These are phyloP conservation scores for Batrachochytrium dendrobatidis DNA, from an alignment of 371 early-diverging fungal species.

Conservation along the genomic window DNA sequence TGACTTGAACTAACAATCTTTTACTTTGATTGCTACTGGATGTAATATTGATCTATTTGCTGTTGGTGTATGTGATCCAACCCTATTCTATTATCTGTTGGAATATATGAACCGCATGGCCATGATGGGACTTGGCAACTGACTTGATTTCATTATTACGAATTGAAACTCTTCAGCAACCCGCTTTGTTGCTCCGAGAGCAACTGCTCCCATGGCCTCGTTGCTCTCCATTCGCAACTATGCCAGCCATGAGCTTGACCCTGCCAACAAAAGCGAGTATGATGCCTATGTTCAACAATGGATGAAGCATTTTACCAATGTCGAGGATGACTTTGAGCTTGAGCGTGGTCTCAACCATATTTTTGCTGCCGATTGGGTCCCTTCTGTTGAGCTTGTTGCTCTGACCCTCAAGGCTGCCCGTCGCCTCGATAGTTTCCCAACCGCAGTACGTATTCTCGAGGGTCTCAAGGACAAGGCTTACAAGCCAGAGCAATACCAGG, in stretches of 20 bases:
- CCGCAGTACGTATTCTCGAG: constrained; percentile 89
- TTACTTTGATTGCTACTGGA: no score
- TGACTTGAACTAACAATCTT: no score
- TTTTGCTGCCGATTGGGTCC: constrained; percentile 92
- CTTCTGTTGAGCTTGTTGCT: constrained; percentile 76
- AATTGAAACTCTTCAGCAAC: no score
- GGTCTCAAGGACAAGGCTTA: constrained; percentile 85
- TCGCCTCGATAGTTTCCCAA: constrained; percentile 86
- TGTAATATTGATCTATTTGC: no score
- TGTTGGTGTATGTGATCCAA: no score
- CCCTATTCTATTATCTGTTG: no score
- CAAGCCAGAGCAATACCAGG: constrained; percentile 73
- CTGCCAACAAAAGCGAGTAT: constrained; percentile 1
- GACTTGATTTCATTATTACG: no score
- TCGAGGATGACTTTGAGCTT: constrained; percentile 92
- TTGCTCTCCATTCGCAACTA: neutral
- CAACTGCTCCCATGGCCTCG: no score
- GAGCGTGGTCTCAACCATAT: constrained; percentile 95
- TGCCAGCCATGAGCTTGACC: constrained; percentile 7
- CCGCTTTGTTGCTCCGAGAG: no score
- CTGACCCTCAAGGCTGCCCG: constrained; percentile 85
- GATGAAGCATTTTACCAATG: constrained; percentile 65
- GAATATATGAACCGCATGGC: no score
- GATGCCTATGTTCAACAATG: constrained; percentile 31
- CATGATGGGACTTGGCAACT: no score